Evolutionary conservation across 2,329 filamentous ascomycete genomes (phyloP).

Genomic region (Colletotrichum sp.): DNA sequence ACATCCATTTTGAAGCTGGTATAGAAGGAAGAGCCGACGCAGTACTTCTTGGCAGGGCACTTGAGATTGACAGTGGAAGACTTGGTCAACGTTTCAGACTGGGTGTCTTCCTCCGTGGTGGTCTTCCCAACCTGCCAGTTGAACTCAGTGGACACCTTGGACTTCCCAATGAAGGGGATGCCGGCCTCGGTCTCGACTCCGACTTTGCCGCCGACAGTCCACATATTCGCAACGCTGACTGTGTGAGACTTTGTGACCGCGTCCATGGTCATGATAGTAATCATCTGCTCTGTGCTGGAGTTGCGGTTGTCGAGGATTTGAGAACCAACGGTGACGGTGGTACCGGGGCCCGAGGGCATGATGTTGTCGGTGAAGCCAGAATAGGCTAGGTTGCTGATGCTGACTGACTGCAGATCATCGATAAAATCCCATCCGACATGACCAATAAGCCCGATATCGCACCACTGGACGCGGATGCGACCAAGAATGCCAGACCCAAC

Average conservation of each 20-base stretch:
- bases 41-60: constrained; percentile 20
- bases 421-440: constrained; percentile 19
- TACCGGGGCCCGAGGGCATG: constrained; percentile 13
- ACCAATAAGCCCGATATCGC: constrained; percentile 7
- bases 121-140: constrained; percentile 12
- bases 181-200: constrained; percentile 5
- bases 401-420: constrained; percentile 20
- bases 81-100: constrained; percentile 8
- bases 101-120: neutral
- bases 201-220: constrained; percentile 6
- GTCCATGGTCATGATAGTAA: constrained; percentile 14
- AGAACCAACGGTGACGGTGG: constrained; percentile 18
- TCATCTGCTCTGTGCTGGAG: constrained; percentile 16
- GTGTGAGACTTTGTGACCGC: constrained; percentile 15
- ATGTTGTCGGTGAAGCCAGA: constrained; percentile 18
- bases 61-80: constrained; percentile 18
- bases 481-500: constrained; percentile 17
- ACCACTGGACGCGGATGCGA: constrained; percentile 11
- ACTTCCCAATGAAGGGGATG: constrained; percentile 4
- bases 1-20: constrained; percentile 21
- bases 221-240: neutral
- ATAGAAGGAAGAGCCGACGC: constrained; percentile 19
- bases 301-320: constrained; percentile 23
- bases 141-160: neutral
- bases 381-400: constrained; percentile 21